A percentile compares a stretch with the other conserved stretches of the same genome.
phyloP scores from a whole-genome alignment of 305 asterid genomes.

The Coffea humblotiana region DNA sequence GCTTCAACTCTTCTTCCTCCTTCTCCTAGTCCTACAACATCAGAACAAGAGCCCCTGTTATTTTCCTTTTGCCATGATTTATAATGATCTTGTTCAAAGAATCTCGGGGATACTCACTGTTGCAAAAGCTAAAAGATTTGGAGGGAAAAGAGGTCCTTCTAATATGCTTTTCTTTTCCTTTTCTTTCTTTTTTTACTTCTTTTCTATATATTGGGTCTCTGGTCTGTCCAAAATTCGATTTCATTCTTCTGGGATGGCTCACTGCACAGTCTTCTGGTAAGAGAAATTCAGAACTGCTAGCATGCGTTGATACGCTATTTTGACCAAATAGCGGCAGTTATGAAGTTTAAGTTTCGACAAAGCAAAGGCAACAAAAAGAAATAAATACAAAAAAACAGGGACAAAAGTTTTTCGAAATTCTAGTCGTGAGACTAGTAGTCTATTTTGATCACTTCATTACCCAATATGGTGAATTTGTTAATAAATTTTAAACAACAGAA shows the following conservation, averaged over 20 bases:
- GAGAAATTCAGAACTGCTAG: constrained; percentile 1
- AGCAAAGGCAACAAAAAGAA: no score
- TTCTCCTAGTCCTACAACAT: background rate
- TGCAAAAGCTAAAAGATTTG: constrained; percentile 16
- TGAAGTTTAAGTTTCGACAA: no score
- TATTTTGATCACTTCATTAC: background rate
- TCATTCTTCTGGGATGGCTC: background rate
- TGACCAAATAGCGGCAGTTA: background rate
- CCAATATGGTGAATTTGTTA: background rate
- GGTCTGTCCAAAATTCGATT: background rate
- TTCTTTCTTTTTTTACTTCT: background rate
- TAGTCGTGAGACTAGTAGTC: no score
- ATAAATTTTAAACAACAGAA: no score
- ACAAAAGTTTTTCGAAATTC: no score
- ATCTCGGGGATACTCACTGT: constrained; percentile 20
- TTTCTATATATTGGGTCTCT: background rate
- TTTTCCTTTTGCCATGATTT: constrained; percentile 23
- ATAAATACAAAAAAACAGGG: no score
- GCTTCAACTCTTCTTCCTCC: constrained; percentile 22
- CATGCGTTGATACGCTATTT: background rate
- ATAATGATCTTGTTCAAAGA: constrained; percentile 38
- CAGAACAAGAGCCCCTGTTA: background rate
- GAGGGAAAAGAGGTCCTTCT: constrained; percentile 16
- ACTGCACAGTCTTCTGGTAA: constrained; percentile 11
- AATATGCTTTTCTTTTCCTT: background rate